Percentiles rank a stretch among this genome's conserved stretches.
phyloP scores from a whole-genome alignment of 139 green algal genomes.

The Tetraselmis striata region DNA sequence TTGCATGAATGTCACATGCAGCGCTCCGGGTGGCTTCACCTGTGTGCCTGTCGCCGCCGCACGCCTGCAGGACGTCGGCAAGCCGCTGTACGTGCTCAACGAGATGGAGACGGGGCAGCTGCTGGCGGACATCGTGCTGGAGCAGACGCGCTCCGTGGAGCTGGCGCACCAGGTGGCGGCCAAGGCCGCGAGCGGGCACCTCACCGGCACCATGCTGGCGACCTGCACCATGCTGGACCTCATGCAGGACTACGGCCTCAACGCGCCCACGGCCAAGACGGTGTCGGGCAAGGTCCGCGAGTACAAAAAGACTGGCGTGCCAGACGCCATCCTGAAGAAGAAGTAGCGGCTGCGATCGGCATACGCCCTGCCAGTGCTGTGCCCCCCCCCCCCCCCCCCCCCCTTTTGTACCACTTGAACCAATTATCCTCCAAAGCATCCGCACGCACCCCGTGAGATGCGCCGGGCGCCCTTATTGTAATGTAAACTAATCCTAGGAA shows the following conservation, averaged over 20 bases:
- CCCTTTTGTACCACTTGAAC: too few relatives aligned
- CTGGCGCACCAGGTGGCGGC: background rate
- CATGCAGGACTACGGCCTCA: background rate
- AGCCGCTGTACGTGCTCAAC: background rate
- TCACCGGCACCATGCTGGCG: background rate
- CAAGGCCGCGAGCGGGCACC: background rate
- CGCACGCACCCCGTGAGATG: too few relatives aligned
- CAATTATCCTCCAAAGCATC: too few relatives aligned
- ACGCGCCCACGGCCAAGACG: background rate
- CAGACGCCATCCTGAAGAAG: background rate
- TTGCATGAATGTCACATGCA: too few relatives aligned
- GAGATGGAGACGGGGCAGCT: background rate
- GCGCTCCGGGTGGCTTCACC: too few relatives aligned
- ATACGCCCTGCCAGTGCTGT: too few relatives aligned
- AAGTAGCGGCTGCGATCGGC: too few relatives aligned
- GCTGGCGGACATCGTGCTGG: background rate
- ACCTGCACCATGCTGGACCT: background rate
- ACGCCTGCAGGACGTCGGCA: background rate
- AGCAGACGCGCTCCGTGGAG: background rate
- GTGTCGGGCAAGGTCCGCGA: background rate
- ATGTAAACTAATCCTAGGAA: too few relatives aligned
- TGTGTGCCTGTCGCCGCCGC: too few relatives aligned
- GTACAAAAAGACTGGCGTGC: background rate
- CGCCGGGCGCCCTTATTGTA: too few relatives aligned
- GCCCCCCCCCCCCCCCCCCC: too few relatives aligned